These are phyloP conservation scores for Aureobasidium lini DNA, from an alignment of 2,329 filamentous ascomycete genomes.

Conservation along the genomic window DNA sequence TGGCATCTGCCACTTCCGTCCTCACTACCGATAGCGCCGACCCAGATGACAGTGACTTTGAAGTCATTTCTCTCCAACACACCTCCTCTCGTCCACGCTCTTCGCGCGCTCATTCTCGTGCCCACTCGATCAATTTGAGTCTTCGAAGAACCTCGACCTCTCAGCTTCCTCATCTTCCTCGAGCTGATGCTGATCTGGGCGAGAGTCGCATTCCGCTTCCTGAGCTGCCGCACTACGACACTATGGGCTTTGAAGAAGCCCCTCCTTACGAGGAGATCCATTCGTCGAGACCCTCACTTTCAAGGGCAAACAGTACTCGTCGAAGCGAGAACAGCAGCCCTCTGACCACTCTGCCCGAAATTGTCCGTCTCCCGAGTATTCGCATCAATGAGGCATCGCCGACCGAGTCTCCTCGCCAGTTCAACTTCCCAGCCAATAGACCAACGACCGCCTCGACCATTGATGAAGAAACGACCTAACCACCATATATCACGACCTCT, in stretches of 20 bases:
- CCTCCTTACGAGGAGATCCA: constrained; percentile 32
- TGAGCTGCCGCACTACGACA: constrained; percentile 30
- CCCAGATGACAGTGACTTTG: constrained; percentile 35
- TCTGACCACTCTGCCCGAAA: constrained; percentile 27
- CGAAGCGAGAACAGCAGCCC: constrained; percentile 15
- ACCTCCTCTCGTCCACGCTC: constrained; percentile 26
- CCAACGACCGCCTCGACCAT: constrained; percentile 5
- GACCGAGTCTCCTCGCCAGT: constrained; percentile 18
- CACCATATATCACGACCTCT: not conserved
- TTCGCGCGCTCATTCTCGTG: constrained; percentile 16
- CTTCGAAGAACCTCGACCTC: constrained; percentile 6
- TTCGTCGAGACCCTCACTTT: constrained; percentile 5
- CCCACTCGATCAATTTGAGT: constrained; percentile 18
- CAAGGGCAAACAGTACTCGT: constrained; percentile 4
- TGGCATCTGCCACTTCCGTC: constrained; percentile 36
- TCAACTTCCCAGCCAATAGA: constrained; percentile 1
- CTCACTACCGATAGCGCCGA: constrained; percentile 32
- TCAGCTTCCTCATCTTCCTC: not conserved
- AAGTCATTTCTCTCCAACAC: constrained; percentile 34
- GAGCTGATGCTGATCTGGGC: constrained; percentile 25
- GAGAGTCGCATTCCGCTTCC: constrained; percentile 23
- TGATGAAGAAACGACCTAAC: constrained; percentile 13
- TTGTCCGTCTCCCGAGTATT: constrained; percentile 38
- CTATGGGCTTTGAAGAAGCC: constrained; percentile 36
- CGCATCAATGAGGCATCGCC: constrained; percentile 34